Conservation (phyloP, 805 yeast species). For the Ogataea trehalophila region DNA sequence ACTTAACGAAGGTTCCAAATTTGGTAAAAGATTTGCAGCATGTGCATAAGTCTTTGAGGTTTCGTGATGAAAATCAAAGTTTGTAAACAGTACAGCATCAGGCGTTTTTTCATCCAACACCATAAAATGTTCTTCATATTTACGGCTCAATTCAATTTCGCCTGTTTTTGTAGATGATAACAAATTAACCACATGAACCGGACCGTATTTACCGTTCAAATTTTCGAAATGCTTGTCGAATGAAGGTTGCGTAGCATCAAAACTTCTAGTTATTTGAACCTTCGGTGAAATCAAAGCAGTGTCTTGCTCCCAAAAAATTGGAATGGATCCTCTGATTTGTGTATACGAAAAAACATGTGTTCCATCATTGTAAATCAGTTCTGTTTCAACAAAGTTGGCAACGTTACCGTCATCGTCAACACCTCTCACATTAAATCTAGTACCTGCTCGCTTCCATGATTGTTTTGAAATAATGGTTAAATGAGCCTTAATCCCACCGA, state of each 20-base stretch:
- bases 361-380: conserved; percentile 56
- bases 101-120: conserved; percentile 33
- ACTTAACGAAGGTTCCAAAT: conserved; percentile 59
- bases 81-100: conserved; percentile 54
- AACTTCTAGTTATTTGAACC: conserved; percentile 79
- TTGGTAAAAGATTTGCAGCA: conserved; percentile 63
- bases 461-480: conserved; percentile 86
- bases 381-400: conserved; percentile 94
- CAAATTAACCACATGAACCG: conserved; percentile 83
- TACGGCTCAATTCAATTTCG: conserved; percentile 65
- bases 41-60: conserved; percentile 87
- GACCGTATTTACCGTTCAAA: conserved; percentile 72
- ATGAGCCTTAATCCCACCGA: conserved; percentile 36
- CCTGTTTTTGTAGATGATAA: conserved; percentile 68
- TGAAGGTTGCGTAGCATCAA: conserved; percentile 89
- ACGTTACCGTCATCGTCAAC: conserved; percentile 93
- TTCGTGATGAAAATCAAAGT: conserved; percentile 91
- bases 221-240: conserved; percentile 76
- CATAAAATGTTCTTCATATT: conserved; percentile 58
- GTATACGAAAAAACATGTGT: conserved; percentile 65
- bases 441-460: conserved; percentile 97
- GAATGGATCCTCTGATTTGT: conserved; percentile 94
- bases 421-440: conserved; percentile 92
- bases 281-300: conserved; percentile 87
- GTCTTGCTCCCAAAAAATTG: conserved; percentile 97